Base-by-base conservation (phyloP, 805 yeast genomes). In the Suhomyces emberorum region DNA sequence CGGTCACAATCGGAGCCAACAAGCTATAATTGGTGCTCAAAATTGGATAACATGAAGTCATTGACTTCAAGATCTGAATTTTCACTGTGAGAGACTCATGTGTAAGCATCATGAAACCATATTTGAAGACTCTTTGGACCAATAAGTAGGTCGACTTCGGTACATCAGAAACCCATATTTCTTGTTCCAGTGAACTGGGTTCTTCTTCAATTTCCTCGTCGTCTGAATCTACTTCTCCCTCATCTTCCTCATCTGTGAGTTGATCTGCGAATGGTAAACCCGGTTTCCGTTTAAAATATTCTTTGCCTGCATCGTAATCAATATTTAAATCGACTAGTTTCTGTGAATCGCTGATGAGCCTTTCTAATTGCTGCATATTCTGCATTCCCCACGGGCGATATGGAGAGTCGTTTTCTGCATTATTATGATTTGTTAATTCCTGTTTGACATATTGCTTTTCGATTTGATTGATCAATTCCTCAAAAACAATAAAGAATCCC, bases 401-500 rank as follows among this genome's bases (percentile, higher is more conserved):
- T 5, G 49, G 40, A 2, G 59, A 45, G 4, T 40, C 39, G 15
- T 57, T 22, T 9, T 19, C 21, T 11, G 31, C 8, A 16, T 43
- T 35, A 7, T 18, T 28, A 26, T 19, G 46, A 14, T 43, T 22
- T n/a, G n/a, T n/a, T n/a, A n/a, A n/a, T n/a, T n/a, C n/a, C n/a
- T n/a, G n/a, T 2, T 33, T 31, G 33, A 73, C 38, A 47, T 70
- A 74, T 28, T 52, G 36, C 14, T 58, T 54, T 21, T 57, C 54
- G 24, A 79, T 59, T 49, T 79, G 80, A 21, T 61, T 59, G 5
- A 79, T 63, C 4, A 86, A 57, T 17, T 77, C 80, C 35, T 74
- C 74, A 49, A 89, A 87, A 0, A 87, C 82, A 3, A 70, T 59
- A 43, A 88, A 84, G 41, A 87, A 81, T 1, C 87, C 86, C 39